These are phyloP conservation scores for Picochlorum sp. DNA, from an alignment of 139 green algal genomes.

Conservation along the genomic window DNA sequence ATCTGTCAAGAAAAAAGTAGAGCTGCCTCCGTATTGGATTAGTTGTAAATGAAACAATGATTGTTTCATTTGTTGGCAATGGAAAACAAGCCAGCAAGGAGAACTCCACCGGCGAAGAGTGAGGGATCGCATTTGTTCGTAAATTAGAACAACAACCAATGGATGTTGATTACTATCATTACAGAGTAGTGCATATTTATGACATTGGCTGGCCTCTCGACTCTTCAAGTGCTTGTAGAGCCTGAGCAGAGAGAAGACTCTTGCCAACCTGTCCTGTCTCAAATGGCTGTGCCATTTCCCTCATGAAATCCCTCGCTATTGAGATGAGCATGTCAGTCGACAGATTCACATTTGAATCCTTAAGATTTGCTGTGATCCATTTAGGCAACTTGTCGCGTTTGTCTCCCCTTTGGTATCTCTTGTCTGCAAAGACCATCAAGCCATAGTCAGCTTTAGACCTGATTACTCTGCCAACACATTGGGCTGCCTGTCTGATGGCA, in stretches of 20 bases:
- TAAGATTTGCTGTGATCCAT: slow-evolving; percentile 89
- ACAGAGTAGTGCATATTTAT: neutral
- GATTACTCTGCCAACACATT: slow-evolving; percentile 98
- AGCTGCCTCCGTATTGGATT: too few species aligned
- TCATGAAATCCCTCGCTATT: slow-evolving; percentile 87
- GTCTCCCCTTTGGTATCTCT: slow-evolving; percentile 89
- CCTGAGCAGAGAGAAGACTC: slow-evolving; percentile 58
- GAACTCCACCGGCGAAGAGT: too few species aligned
- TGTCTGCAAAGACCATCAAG: slow-evolving; percentile 46
- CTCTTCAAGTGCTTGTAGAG: slow-evolving; percentile 52
- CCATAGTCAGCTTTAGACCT: slow-evolving; percentile 89
- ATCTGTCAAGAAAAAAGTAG: too few species aligned
- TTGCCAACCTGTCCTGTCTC: slow-evolving; percentile 45
- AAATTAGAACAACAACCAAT: too few species aligned
- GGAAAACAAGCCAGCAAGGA: too few species aligned
- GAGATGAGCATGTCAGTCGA: slow-evolving; percentile 90
- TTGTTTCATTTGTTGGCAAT: too few species aligned
- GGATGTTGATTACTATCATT: neutral
- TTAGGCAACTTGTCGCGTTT: slow-evolving; percentile 91
- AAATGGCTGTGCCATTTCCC: slow-evolving; percentile 83
- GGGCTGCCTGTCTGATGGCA: slow-evolving; percentile 87
- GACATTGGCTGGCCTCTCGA: neutral
- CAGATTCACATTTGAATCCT: slow-evolving; percentile 88
- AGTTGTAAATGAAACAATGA: too few species aligned
- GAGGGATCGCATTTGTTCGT: too few species aligned